Percentiles rank a stretch among this genome's conserved stretches.
These are phyloP conservation scores for Aquanectria penicillioides DNA, from an alignment of 2,329 filamentous ascomycete genomes.

Conservation along the genomic window DNA sequence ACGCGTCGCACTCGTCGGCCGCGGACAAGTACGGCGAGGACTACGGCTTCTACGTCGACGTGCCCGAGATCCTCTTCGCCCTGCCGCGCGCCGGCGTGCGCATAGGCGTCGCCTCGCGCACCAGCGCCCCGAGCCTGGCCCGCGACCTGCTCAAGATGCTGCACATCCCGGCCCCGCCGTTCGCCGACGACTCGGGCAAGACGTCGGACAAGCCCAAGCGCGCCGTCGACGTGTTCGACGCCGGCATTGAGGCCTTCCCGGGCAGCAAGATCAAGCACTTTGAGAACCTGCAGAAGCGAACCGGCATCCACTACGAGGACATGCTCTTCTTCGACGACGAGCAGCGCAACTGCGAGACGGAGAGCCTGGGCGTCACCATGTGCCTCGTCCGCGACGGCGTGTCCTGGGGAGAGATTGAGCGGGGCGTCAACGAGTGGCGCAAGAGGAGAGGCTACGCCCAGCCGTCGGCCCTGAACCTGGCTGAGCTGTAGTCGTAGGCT, in stretches of 20 bases:
- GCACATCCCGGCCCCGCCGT: slow-evolving; percentile 58
- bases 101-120: slow-evolving; percentile 83
- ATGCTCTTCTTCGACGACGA: slow-evolving; percentile 99
- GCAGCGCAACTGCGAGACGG: slow-evolving; percentile 83
- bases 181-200: slow-evolving; percentile 32
- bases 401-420: slow-evolving; percentile 79
- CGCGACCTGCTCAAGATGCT: slow-evolving; percentile 82
- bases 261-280: slow-evolving; percentile 90
- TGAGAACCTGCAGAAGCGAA: slow-evolving; percentile 74
- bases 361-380: slow-evolving; percentile 83
- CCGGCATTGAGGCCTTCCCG: slow-evolving; percentile 74
- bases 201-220: slow-evolving; percentile 48
- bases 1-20: slow-evolving; percentile 53
- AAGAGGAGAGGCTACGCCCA: slow-evolving; percentile 66
- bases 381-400: slow-evolving; percentile 83
- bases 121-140: slow-evolving; percentile 80
- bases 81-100: slow-evolving; percentile 58
- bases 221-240: slow-evolving; percentile 70
- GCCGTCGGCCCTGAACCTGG: slow-evolving; percentile 7
- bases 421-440: slow-evolving; percentile 84
- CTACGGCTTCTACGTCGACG: slow-evolving; percentile 76
- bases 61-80: slow-evolving; percentile 73
- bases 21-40: slow-evolving; percentile 70
- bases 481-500: not conserved
- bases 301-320: slow-evolving; percentile 77